Conservation (phyloP, 192 early-diverging fungal species). For the Pecoramyces ruminantium region DNA sequence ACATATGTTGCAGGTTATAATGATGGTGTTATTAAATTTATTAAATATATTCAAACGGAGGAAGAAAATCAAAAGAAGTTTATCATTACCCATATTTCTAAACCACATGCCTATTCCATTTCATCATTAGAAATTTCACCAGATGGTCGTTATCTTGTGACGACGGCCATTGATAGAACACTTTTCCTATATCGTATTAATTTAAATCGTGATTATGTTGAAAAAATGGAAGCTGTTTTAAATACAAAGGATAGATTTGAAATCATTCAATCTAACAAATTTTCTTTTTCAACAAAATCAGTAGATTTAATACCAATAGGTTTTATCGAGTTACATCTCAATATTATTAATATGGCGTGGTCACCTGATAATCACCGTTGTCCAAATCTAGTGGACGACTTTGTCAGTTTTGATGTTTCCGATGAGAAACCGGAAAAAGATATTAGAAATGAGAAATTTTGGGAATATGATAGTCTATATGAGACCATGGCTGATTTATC, state of each 20-base stretch:
- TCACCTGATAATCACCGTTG: slow-evolving; percentile 26
- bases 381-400: background rate
- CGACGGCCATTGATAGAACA: slow-evolving; percentile 20
- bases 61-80: slow-evolving; percentile 7
- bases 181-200: slow-evolving; percentile 33
- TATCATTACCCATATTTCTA: slow-evolving; percentile 27
- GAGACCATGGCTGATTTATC: background rate
- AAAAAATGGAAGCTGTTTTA: slow-evolving; percentile 6
- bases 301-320: slow-evolving; percentile 26
- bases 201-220: slow-evolving; percentile 1
- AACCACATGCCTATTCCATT: slow-evolving; percentile 27
- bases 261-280: background rate
- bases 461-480: background rate
- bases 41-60: background rate
- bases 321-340: slow-evolving; percentile 19
- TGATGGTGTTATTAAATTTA: slow-evolving; percentile 29
- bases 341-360: slow-evolving; percentile 15
- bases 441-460: background rate
- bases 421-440: background rate
- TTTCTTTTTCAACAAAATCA: slow-evolving; percentile 2
- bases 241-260: background rate
- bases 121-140: slow-evolving; percentile 20
- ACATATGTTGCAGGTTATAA: slow-evolving; percentile 28
- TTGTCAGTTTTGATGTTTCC: background rate
- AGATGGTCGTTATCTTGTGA: slow-evolving; percentile 29